Percentiles rank a stretch among this genome's conserved stretches.
phyloP scores from a whole-genome alignment of 2,329 filamentous ascomycete species.

The Ophiocordyceps camponoti-leonardi region DNA sequence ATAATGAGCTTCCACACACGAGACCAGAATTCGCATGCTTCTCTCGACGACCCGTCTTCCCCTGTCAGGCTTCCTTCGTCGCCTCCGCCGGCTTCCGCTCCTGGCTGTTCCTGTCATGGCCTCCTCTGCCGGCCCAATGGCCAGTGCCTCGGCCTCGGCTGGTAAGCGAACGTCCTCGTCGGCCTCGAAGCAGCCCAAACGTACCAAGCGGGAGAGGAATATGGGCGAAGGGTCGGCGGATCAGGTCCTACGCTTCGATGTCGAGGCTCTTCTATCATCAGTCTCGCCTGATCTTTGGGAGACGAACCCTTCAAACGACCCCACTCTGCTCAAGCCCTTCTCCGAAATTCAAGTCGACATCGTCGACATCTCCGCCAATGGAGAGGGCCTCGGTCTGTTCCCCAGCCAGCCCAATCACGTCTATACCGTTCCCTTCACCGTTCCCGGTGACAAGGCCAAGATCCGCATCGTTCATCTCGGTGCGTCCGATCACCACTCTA shows the following conservation, averaged over 20 bases:
- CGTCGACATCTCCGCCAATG: constrained; percentile 69
- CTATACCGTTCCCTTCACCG: constrained; percentile 76
- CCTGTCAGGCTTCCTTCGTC: not conserved
- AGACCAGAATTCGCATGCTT: not conserved
- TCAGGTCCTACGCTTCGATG: constrained; percentile 48
- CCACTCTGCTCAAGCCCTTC: constrained; percentile 44
- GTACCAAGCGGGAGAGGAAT: constrained; percentile 40
- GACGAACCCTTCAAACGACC: constrained; percentile 9
- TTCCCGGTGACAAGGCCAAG: constrained; percentile 67
- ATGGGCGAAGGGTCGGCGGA: constrained; percentile 47
- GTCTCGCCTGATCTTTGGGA: no score
- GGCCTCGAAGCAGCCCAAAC: constrained; percentile 18
- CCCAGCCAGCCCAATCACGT: constrained; percentile 39
- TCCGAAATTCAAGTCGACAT: constrained; percentile 73
- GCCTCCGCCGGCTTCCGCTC: no score
- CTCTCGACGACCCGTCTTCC: not conserved
- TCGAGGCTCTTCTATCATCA: constrained; percentile 34
- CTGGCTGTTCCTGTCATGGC: not conserved
- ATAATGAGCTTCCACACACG: no score
- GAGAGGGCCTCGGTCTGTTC: constrained; percentile 72
- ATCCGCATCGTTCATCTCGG: constrained; percentile 67
- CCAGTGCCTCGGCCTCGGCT: not conserved
- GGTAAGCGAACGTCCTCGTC: not conserved
- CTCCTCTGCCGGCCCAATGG: not conserved
- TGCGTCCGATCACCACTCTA: constrained; percentile 45